phyloP scores from a whole-genome alignment of 768 basidiomycete species.

The Leccinum disarticulatum region DNA sequence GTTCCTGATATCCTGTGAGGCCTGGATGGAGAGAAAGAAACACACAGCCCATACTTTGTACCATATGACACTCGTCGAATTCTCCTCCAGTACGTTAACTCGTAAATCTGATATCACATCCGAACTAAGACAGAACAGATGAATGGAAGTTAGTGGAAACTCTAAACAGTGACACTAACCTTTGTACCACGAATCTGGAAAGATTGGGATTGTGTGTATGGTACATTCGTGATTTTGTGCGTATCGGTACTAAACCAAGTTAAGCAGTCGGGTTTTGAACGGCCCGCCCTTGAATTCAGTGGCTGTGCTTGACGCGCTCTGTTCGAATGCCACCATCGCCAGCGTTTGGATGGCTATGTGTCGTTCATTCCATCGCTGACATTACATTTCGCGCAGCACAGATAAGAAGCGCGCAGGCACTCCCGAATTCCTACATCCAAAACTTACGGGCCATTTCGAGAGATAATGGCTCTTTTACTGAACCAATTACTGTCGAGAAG shows the following conservation, averaged over 20 bases:
- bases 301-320: slow-evolving; percentile 13
- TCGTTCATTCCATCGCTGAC: slow-evolving; percentile 56
- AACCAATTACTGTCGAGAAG: background rate
- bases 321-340: slow-evolving; percentile 63
- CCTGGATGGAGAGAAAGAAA: background rate
- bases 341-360: slow-evolving; percentile 71
- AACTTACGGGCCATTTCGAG: background rate
- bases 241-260: background rate
- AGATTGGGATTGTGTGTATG: slow-evolving; percentile 30
- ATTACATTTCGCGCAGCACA: slow-evolving; percentile 64
- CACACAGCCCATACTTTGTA: slow-evolving; percentile 55
- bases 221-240: slow-evolving; percentile 17
- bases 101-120: slow-evolving; percentile 73
- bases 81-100: slow-evolving; percentile 61
- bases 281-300: background rate
- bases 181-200: slow-evolving; percentile 32
- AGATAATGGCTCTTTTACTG: background rate
- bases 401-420: slow-evolving; percentile 47
- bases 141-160: background rate
- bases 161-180: slow-evolving; percentile 14
- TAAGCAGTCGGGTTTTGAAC: background rate
- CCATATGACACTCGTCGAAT: slow-evolving; percentile 61
- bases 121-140: slow-evolving; percentile 44
- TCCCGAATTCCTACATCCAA: slow-evolving; percentile 2
- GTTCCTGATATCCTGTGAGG: slow-evolving; percentile 51